Base-by-base conservation (phyloP, 208 protist species). In the Crithidia fasciculata region DNA sequence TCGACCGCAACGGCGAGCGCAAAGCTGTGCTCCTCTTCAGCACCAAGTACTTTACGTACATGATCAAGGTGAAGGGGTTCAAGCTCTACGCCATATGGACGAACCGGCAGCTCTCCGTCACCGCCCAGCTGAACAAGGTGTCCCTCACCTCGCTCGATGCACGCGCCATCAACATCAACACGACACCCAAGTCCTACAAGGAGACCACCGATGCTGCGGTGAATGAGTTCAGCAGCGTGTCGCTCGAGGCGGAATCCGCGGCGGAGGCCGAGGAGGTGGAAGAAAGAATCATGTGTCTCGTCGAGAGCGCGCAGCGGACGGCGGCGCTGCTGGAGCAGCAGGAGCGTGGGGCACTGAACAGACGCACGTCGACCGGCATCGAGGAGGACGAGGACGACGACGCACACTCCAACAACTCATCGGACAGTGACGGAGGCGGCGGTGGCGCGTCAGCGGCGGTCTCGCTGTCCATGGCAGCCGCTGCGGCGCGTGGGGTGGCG, bases 11-110 rank as follows among this genome's bases (percentile, higher is more conserved):
- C 53, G 81, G 80, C 53, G 65, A 64, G 18, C 58, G 67, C 41
- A 88, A 92, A 72, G 62, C 69, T 28, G 93, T 97, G 47, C 18
- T 93, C 19, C 70, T 97, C 44, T 80, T 91, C 18, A 55, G 79
- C 61, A 95, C 93, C 18, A 74, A 83, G 41, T 91, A 86, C 69
- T 87, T 91, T 74, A 87, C 88, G 9, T 97, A 97, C 70, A 76
- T 97, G 45, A 71, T 97, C 50, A 95, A 95, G 68, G 49, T 72
- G 5, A 95, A 93, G 67, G 83, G 73, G 16, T 87, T 82, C 60
- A 87, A 91, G 60, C 85, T 94, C 49, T 95, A 97, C 76, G 69
- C 77, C 8, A 73, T 86, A n/a, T 95, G 87, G 86, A 71, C 83
- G 7, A 95, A 93, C 64, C 85, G 80, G n/a, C 66, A 80, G 37